Base-by-base conservation (phyloP, 2,329 filamentous ascomycete species). In the Karstenula rhodostoma region DNA sequence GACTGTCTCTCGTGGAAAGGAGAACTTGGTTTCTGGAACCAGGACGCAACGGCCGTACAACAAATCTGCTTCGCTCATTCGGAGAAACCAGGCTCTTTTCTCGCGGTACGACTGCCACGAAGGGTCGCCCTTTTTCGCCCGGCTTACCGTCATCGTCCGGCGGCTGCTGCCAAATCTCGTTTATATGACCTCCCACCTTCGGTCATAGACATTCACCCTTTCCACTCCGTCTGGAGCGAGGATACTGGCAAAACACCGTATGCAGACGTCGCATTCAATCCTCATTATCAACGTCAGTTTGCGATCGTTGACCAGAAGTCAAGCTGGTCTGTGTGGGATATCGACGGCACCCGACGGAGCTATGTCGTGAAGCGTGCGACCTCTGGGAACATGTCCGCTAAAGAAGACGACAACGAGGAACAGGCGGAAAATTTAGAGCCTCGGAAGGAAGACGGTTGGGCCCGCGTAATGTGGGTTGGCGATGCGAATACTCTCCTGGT, bases 251-350 rank as follows among this genome's bases (percentile, higher is more conserved):
- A 84, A 1, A 78, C 76, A 32, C 71, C 81, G 0, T 88, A 91
- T 67, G 83, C 83, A 0, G 88, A 93, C 74, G 80, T 90, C 3
- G 77, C 85, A 0, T 91, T 93, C 72, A 89, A 89, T 63, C 86
- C 89, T 0, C 85, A 78, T 73, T 86, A 82, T 59, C 77, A 81
- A 17, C 84, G 86, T 1, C 88, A 90, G 67, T 77, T 93, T 55
- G 88, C 83, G 17, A 80, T 93, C 27, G 80, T 93, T 19, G 89
- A 93, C 67, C 81, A 86, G 54, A 78, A 78, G 35, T 90, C 90
- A 1, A 81, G 80, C 59, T 94, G 90, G 91, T 87, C 81, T 46
- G 75, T 92, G 4, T 92, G 89, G 87, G 83, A 90, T 61, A 78
- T 90, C 25, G 65, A 72, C 27, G 66, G 68, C 44, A 58, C 58